Percentiles rank a stretch among this genome's conserved stretches.
phyloP scores from a whole-genome alignment of 768 basidiomycete species.

The Suillus placidus region DNA sequence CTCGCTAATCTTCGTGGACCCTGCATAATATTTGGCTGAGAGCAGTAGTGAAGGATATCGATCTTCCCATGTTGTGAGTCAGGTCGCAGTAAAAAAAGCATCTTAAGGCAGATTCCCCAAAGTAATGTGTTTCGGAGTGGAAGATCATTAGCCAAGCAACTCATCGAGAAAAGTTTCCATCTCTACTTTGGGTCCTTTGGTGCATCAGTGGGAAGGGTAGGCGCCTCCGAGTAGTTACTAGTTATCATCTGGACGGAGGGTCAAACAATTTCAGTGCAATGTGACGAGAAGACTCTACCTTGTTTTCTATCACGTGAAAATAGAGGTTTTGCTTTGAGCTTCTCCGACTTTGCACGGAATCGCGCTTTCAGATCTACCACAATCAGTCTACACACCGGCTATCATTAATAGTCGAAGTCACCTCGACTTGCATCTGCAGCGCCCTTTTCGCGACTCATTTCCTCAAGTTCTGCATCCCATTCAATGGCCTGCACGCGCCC shows the following conservation, averaged over 20 bases:
- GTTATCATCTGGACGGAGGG: conserved; percentile 29
- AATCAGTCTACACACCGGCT: background rate
- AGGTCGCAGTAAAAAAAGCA: too few relatives aligned
- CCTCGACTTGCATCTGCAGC: conserved; percentile 78
- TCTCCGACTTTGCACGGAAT: conserved; percentile 57
- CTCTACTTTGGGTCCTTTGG: conserved; percentile 46
- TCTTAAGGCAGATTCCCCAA: too few relatives aligned
- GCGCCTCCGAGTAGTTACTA: conserved; percentile 52
- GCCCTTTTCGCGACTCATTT: conserved; percentile 68
- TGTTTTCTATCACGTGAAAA: conserved; percentile 39
- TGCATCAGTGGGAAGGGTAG: conserved; percentile 50
- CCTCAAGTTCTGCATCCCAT: conserved; percentile 70
- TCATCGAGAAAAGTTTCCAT: conserved; percentile 79
- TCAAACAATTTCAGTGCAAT: background rate
- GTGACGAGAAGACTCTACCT: conserved; percentile 32
- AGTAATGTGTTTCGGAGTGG: too few relatives aligned
- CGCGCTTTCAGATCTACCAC: conserved; percentile 57
- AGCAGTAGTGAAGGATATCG: too few relatives aligned
- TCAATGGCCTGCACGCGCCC: conserved; percentile 65
- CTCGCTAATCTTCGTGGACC: too few relatives aligned
- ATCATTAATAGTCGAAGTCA: conserved; percentile 28
- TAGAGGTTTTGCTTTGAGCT: conserved; percentile 43
- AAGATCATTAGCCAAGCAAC: conserved; percentile 54
- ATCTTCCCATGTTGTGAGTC: too few relatives aligned
- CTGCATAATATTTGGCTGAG: too few relatives aligned